These are phyloP conservation scores for Bolboschoenus planiculmis DNA, from an alignment of 176 grass and related monocot species.

Conservation along the genomic window DNA sequence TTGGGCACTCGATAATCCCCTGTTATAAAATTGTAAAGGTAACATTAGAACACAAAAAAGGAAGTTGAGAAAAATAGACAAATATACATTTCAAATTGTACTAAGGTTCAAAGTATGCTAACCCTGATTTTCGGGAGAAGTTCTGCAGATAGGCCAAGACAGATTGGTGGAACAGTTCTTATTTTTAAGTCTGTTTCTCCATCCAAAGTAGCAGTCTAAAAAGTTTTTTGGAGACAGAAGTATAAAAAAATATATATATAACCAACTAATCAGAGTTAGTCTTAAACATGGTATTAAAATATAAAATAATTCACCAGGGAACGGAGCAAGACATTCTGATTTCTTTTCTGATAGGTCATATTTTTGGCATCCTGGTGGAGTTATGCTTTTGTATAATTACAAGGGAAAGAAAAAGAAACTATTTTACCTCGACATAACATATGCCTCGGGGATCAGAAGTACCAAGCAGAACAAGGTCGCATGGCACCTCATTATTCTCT, in stretches of 20 bases:
- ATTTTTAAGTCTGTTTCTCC: constrained; percentile 97
- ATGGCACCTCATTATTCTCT: constrained; percentile 96
- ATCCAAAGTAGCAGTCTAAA: constrained; percentile 89
- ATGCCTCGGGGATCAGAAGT: constrained; percentile 87
- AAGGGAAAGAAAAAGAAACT: not conserved
- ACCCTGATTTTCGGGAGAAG: constrained; percentile 63
- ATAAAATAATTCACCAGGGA: not conserved
- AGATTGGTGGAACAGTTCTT: constrained; percentile 52
- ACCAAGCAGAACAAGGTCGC: constrained; percentile 81
- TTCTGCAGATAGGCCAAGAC: constrained; percentile 47
- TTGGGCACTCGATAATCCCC: constrained; percentile 84
- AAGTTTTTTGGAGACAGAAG: not conserved
- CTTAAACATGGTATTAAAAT: not conserved
- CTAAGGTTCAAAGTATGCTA: constrained; percentile 19
- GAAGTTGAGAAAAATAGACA: constrained; percentile 23
- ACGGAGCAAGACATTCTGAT: not conserved
- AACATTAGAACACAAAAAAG: constrained; percentile 19
- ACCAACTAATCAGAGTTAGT: not conserved
- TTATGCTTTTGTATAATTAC: not conserved
- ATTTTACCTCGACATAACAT: constrained; percentile 91
- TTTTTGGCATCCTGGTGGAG: not conserved
- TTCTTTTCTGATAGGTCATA: not conserved
- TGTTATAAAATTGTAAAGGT: constrained; percentile 32
- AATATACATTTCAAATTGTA: not conserved
- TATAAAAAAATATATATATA: not conserved